Percentiles rank a stretch among this genome's conserved stretches.
phyloP scores from a whole-genome alignment of 345 rosid species.

The Isatis tinctoria region DNA sequence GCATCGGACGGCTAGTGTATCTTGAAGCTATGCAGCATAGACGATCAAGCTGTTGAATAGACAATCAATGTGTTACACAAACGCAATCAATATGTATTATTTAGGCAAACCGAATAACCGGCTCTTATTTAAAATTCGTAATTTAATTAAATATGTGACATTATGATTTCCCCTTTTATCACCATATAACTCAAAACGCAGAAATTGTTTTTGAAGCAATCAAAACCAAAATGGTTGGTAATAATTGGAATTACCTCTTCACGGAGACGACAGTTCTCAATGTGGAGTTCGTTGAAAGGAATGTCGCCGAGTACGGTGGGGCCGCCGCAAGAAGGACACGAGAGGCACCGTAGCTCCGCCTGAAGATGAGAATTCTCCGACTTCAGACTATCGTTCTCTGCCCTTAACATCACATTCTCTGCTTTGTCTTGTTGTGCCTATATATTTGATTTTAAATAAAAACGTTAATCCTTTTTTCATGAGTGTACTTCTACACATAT shows the following conservation, averaged over 20 bases:
- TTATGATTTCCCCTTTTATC: not conserved
- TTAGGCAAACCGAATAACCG: not conserved
- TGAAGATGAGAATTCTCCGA: constrained; percentile 73
- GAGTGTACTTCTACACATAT: not conserved
- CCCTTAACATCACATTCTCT: constrained; percentile 68
- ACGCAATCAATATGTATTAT: not conserved
- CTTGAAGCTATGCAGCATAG: constrained; percentile 57
- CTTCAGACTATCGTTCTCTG: constrained; percentile 75
- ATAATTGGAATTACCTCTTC: constrained; percentile 55
- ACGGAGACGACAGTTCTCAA: constrained; percentile 80
- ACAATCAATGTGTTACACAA: not conserved
- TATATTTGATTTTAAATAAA: not conserved
- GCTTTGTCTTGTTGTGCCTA: constrained; percentile 92
- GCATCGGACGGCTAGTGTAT: constrained; percentile 49
- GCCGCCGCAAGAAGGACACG: constrained; percentile 80
- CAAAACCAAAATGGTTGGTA: not conserved
- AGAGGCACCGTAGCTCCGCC: constrained; percentile 57
- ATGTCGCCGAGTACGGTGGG: constrained; percentile 63
- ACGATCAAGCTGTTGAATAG: constrained; percentile 54
- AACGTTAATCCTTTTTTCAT: not conserved
- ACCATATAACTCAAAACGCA: too few species aligned
- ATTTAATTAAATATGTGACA: not conserved
- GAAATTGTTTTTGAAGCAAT: not conserved
- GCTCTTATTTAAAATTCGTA: not conserved
- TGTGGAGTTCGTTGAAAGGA: constrained; percentile 67